Evolutionary conservation across 2,329 filamentous ascomycete species (phyloP).

Genomic region (Colletotrichum zoysiae): DNA sequence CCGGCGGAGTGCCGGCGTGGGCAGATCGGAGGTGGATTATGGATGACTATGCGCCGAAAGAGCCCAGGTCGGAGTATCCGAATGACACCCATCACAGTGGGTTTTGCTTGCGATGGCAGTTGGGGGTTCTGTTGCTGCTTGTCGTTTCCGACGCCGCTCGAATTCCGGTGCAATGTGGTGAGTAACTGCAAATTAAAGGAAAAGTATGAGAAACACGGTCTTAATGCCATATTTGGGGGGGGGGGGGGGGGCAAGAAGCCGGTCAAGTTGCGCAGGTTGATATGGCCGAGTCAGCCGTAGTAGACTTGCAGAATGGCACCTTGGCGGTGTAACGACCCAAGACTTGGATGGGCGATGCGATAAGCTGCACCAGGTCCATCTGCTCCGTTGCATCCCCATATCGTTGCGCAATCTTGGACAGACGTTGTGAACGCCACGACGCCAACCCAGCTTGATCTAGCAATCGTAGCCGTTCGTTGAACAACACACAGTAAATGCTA

Average conservation of each 20-base stretch:
- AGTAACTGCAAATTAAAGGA: slow-evolving; percentile 11
- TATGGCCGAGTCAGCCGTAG: slow-evolving; percentile 35
- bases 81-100: slow-evolving; percentile 36
- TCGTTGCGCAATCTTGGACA: background rate
- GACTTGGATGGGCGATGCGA: background rate
- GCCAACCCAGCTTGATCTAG: background rate
- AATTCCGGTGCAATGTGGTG: slow-evolving; percentile 16
- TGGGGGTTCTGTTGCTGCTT: background rate
- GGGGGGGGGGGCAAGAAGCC: slow-evolving; percentile 39
- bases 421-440: background rate
- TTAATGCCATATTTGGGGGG: slow-evolving; percentile 22
- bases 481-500: background rate
- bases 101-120: slow-evolving; percentile 13
- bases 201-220: slow-evolving; percentile 15
- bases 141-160: slow-evolving; percentile 13
- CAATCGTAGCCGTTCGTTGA: background rate
- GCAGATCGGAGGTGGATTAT: slow-evolving; percentile 31
- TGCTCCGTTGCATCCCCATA: background rate
- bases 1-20: slow-evolving; percentile 3
- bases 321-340: slow-evolving; percentile 39
- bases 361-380: background rate
- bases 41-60: slow-evolving; percentile 14
- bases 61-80: slow-evolving; percentile 38
- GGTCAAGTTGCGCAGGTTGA: slow-evolving; percentile 24
- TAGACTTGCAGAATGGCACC: slow-evolving; percentile 26